Percentiles rank a stretch among this genome's conserved stretches.
Evolutionary conservation across 495 filamentous ascomycete genomes (phyloP).

Genomic region (Trypethelium eluteriae): DNA sequence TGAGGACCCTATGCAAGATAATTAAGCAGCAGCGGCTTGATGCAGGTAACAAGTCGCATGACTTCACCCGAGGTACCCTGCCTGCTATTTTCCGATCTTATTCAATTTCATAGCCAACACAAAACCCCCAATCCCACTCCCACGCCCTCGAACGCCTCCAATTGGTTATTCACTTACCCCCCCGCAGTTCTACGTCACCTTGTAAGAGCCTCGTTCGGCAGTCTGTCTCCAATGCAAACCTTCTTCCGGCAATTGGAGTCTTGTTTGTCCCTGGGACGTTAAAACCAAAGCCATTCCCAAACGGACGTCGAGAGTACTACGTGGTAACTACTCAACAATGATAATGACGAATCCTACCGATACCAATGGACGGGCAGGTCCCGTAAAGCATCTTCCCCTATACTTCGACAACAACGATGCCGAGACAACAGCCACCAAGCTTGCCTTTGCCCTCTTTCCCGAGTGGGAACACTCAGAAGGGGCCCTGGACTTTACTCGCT

Average conservation of each 20-base stretch:
- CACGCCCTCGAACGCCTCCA: neutral
- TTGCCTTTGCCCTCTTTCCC: slow-evolving; percentile 72
- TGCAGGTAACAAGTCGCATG: neutral
- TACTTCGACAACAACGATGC: slow-evolving; percentile 24
- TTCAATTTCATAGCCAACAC: slow-evolving; percentile 3
- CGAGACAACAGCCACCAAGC: slow-evolving; percentile 29
- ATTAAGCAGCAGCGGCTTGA: neutral
- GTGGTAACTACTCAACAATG: slow-evolving; percentile 12
- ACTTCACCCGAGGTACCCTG: neutral
- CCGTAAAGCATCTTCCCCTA: slow-evolving; percentile 15
- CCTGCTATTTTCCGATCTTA: neutral
- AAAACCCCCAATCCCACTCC: neutral
- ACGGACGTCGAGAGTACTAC: slow-evolving; percentile 17
- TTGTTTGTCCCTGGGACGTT: neutral
- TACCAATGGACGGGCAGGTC: slow-evolving; percentile 9
- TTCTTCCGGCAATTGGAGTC: neutral
- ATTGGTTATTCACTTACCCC: slow-evolving; percentile 4
- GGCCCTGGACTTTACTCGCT: slow-evolving; percentile 78
- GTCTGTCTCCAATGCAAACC: slow-evolving; percentile 5
- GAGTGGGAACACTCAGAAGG: slow-evolving; percentile 71
- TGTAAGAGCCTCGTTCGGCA: neutral
- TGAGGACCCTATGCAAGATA: too few relatives aligned
- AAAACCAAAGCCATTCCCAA: too few relatives aligned
- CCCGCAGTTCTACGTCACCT: slow-evolving; percentile 1
- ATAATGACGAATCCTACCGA: slow-evolving; percentile 11